phyloP scores from a whole-genome alignment of 805 yeast species.

The Hanseniaspora clermontiae region DNA sequence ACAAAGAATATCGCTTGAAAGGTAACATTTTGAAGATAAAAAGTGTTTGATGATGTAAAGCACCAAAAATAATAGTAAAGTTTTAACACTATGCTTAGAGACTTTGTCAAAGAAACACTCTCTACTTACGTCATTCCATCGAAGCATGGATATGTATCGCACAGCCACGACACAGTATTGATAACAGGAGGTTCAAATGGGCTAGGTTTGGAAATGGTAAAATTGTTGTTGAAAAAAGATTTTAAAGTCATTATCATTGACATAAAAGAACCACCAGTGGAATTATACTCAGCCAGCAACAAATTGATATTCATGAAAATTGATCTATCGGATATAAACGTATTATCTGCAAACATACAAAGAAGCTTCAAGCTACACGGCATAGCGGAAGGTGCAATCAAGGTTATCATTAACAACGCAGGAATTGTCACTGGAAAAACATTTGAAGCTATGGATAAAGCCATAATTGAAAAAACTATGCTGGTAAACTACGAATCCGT shows the following conservation, averaged over 20 bases:
- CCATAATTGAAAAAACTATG: slow-evolving; percentile 41
- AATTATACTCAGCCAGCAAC: background rate
- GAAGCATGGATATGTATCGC: slow-evolving; percentile 33
- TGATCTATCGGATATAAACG: background rate
- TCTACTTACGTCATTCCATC: slow-evolving; percentile 39
- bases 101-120: slow-evolving; percentile 8
- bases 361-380: slow-evolving; percentile 31
- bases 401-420: slow-evolving; percentile 74
- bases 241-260: slow-evolving; percentile 59
- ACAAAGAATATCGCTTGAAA: too few species aligned
- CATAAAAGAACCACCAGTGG: slow-evolving; percentile 22
- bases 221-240: slow-evolving; percentile 31
- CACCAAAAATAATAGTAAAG: background rate
- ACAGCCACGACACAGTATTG: slow-evolving; percentile 44
- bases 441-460: slow-evolving; percentile 42
- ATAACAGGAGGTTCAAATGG: slow-evolving; percentile 82
- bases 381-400: slow-evolving; percentile 44
- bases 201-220: slow-evolving; percentile 54
- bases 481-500: slow-evolving; percentile 45
- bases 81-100: background rate
- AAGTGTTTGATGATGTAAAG: too few species aligned
- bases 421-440: slow-evolving; percentile 54
- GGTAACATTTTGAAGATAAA: too few species aligned
- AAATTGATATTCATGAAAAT: background rate
- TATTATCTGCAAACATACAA: slow-evolving; percentile 31